A percentile compares a stretch with the other conserved stretches of the same genome.
These are phyloP conservation scores for Inonotus obliquus DNA, from an alignment of 1,284 basidiomycete genomes.

Conservation along the genomic window DNA sequence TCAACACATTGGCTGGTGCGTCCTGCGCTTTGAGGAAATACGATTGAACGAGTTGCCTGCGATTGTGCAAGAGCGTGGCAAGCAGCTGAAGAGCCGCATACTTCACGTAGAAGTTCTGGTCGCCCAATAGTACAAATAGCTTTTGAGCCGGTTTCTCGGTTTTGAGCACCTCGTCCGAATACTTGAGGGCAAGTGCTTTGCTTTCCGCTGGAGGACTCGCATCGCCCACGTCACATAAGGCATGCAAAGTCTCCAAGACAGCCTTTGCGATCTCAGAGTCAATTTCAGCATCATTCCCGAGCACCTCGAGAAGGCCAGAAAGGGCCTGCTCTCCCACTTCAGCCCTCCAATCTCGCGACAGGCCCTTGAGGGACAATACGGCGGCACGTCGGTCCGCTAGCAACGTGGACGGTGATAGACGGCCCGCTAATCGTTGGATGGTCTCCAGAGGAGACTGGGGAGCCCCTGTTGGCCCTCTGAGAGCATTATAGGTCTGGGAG, in stretches of 20 bases:
- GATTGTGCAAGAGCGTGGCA: slow-evolving; percentile 72
- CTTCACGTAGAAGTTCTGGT: slow-evolving; percentile 81
- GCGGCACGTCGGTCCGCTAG: slow-evolving; percentile 90
- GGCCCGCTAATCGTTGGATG: slow-evolving; percentile 82
- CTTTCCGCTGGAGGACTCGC: slow-evolving; percentile 26
- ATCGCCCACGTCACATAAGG: slow-evolving; percentile 71
- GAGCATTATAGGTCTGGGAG: slow-evolving; percentile 74
- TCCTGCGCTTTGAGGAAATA: slow-evolving; percentile 84
- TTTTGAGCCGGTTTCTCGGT: slow-evolving; percentile 73
- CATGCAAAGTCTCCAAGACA: slow-evolving; percentile 79
- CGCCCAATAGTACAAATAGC: slow-evolving; percentile 73
- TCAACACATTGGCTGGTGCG: slow-evolving; percentile 69
- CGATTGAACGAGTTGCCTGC: slow-evolving; percentile 77
- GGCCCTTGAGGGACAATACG: slow-evolving; percentile 87
- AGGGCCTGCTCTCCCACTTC: slow-evolving; percentile 81
- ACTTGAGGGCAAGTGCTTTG: slow-evolving; percentile 67
- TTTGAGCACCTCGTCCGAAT: slow-evolving; percentile 68
- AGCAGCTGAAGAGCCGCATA: slow-evolving; percentile 87
- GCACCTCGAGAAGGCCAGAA: slow-evolving; percentile 71
- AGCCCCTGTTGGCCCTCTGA: slow-evolving; percentile 70
- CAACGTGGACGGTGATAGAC: slow-evolving; percentile 80
- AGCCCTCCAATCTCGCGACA: slow-evolving; percentile 85
- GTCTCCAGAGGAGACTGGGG: slow-evolving; percentile 83
- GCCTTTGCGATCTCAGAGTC: slow-evolving; percentile 90
- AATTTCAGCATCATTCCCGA: slow-evolving; percentile 82